These are phyloP conservation scores for Afroboletus lepidellus DNA, from an alignment of 1,284 basidiomycete genomes.

Conservation along the genomic window DNA sequence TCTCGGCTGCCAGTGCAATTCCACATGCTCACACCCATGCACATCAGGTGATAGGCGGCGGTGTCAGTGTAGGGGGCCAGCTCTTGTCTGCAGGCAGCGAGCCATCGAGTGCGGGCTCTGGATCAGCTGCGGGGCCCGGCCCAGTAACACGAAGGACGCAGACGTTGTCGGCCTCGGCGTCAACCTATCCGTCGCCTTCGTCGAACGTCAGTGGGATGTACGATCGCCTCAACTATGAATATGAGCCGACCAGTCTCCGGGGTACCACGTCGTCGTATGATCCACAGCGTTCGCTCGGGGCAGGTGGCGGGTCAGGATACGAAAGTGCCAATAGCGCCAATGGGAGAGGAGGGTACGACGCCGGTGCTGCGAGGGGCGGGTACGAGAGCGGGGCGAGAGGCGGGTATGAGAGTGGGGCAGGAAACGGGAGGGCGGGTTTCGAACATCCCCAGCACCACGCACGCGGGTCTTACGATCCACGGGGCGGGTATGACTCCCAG, in stretches of 20 bases:
- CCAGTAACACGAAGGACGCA: slow-evolving; percentile 23
- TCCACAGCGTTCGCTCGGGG: slow-evolving; percentile 19
- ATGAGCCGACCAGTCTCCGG: slow-evolving; percentile 15
- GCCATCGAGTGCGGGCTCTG: slow-evolving; percentile 19
- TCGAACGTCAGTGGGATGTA: slow-evolving; percentile 18
- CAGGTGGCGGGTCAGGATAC: slow-evolving; percentile 12
- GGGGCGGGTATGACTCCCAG: slow-evolving; percentile 26
- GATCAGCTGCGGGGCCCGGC: background rate
- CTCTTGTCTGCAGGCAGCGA: slow-evolving; percentile 31
- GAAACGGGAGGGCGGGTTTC: slow-evolving; percentile 20
- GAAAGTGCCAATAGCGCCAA: slow-evolving; percentile 13
- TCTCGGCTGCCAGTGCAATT: slow-evolving; percentile 15
- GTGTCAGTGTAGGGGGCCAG: slow-evolving; percentile 20
- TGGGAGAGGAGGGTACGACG: slow-evolving; percentile 26
- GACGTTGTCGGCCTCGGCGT: slow-evolving; percentile 15
- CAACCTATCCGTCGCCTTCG: slow-evolving; percentile 18
- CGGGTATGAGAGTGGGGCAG: slow-evolving; percentile 23
- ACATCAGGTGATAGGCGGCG: slow-evolving; percentile 14
- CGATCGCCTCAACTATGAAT: slow-evolving; percentile 28
- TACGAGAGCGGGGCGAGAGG: slow-evolving; percentile 20
- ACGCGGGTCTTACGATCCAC: slow-evolving; percentile 25
- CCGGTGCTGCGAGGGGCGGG: slow-evolving; percentile 14
- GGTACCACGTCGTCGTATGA: slow-evolving; percentile 25
- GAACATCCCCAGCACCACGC: slow-evolving; percentile 29
- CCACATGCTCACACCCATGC: slow-evolving; percentile 16